Percentiles rank a stretch among this genome's conserved stretches.
phyloP scores from a whole-genome alignment of 164 flowering plant species.

The Annona cherimola region DNA sequence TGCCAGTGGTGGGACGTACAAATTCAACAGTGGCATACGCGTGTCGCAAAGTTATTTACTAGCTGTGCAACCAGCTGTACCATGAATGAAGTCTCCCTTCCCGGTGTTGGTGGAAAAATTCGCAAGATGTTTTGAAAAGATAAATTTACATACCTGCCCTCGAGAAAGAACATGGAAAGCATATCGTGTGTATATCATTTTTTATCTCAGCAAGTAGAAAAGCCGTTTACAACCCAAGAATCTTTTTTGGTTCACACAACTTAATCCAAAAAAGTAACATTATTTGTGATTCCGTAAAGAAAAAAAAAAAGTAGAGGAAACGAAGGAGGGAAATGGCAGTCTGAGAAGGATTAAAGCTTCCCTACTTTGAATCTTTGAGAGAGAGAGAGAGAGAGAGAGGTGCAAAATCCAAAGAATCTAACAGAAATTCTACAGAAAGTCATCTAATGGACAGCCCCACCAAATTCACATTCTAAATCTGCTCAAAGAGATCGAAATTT shows the following conservation, averaged over 20 bases:
- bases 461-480: constrained; percentile 37
- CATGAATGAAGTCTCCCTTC: too few species aligned
- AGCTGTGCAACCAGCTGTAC: too few species aligned
- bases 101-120: too few species aligned
- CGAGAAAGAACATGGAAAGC: background rate
- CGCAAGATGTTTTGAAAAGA: too few species aligned
- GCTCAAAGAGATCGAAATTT: constrained; percentile 44
- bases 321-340: background rate
- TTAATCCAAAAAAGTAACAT: constrained; percentile 1
- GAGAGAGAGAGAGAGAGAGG: constrained; percentile 4
- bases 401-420: background rate
- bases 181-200: background rate
- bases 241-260: constrained; percentile 2
- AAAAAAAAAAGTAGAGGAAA: background rate
- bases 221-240: background rate
- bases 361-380: constrained; percentile 1
- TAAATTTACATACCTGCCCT: background rate
- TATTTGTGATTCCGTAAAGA: background rate
- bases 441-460: background rate
- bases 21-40: too few species aligned
- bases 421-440: background rate
- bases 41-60: too few species aligned
- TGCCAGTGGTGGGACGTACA: too few species aligned
- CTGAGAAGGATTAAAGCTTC: constrained; percentile 1
- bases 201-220: background rate